Base-by-base conservation (phyloP, 1,139 yeast species). In the Diutina rugosa region DNA sequence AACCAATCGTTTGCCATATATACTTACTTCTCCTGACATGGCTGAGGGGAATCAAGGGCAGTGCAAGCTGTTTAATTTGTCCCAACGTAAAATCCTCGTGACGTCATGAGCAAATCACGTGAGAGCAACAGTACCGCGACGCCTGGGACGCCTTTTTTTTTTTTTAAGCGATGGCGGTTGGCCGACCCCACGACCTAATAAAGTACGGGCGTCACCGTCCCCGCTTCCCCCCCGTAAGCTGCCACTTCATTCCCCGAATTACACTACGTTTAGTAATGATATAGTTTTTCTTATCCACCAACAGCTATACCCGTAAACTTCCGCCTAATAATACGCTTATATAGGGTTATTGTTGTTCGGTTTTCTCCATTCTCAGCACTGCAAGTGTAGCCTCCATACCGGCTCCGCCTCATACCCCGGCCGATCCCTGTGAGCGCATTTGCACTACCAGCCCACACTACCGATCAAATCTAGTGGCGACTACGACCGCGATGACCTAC, bases 1-100 rank as follows among this genome's bases (percentile, higher is more conserved):
- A 26, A 45, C 16, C 38, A 29, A 6, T 8, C 21, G 44, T 28
- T 47, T 21, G 48, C 14, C 16, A 14, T 6, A 28, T 44, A 5
- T 62, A 68, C 71, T 60, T 68, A 68, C 72, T 56, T 68, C 70
- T 53, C 64, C 63, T 35, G 71, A 63, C 72, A 68, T 68, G 56
- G 38, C 58, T 12, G 51, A 26, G 10, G 38, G 21, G 41, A 12
- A n/a, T 35, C 41, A 35, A 35, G 41, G 41, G 41, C 41, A 35
- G 41, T 35, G 41, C 41, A 35, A 35, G 41, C 41, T 35, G 41
- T 35, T 35, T 35, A 35, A 35, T 35, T 35, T 35, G 41, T 35
- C 41, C 41, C 41, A 35, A 35, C 41, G 41, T 35, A 35, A 35
- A 35, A 35, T 35, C 41, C 41, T 35, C 41, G 41, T 35, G 41